Conservation (phyloP, 208 protist species). For the Trypanosoma vivax region DNA sequence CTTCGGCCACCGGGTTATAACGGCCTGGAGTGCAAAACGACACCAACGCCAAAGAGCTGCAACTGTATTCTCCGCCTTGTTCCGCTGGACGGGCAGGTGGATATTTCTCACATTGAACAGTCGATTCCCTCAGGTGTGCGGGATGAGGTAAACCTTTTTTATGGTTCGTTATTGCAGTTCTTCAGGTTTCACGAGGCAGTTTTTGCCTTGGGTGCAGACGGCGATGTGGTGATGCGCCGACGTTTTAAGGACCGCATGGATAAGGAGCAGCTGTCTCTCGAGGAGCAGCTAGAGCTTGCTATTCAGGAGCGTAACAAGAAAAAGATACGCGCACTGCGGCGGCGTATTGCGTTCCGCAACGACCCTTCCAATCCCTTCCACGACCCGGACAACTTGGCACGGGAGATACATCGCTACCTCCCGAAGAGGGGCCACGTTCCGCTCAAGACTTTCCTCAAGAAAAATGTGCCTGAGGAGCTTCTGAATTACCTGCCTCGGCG, state of each 20-base stretch:
- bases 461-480: slow-evolving; percentile 64
- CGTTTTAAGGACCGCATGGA: slow-evolving; percentile 59
- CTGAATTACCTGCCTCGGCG: slow-evolving; percentile 60
- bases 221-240: slow-evolving; percentile 70
- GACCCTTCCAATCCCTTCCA: slow-evolving; percentile 81
- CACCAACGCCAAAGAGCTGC: slow-evolving; percentile 62
- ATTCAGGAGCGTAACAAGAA: slow-evolving; percentile 46
- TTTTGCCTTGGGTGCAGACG: slow-evolving; percentile 60
- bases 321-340: slow-evolving; percentile 57
- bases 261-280: slow-evolving; percentile 51
- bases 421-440: slow-evolving; percentile 63
- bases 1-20: slow-evolving; percentile 53
- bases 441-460: slow-evolving; percentile 59
- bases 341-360: slow-evolving; percentile 79
- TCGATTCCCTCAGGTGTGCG: slow-evolving; percentile 24
- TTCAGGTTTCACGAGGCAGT: slow-evolving; percentile 56
- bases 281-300: slow-evolving; percentile 81
- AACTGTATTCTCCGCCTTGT: slow-evolving; percentile 48
- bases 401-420: slow-evolving; percentile 67
- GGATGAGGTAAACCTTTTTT: slow-evolving; percentile 57
- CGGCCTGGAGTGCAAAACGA: slow-evolving; percentile 54
- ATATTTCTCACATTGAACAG: slow-evolving; percentile 29
- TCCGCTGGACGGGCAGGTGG: slow-evolving; percentile 42
- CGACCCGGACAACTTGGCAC: slow-evolving; percentile 86
- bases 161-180: slow-evolving; percentile 43